Conservation (phyloP, 306 rosid genomes). For the Vigna radiata region DNA sequence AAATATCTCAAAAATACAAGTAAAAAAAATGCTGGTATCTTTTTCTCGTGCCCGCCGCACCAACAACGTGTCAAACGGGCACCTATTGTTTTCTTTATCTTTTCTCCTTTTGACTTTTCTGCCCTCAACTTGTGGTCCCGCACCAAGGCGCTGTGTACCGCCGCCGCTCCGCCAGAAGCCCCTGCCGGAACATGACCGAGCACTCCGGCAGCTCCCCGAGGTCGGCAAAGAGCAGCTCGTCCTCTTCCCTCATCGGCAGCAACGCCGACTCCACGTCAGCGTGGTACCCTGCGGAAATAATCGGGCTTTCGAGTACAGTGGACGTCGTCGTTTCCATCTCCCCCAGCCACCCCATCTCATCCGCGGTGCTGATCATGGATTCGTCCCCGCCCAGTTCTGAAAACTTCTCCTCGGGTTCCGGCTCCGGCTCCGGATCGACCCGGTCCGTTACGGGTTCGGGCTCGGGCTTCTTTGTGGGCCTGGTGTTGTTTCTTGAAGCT, state of each 20-base stretch:
- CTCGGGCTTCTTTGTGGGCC: conserved; percentile 42
- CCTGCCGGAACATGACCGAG: conserved; percentile 62
- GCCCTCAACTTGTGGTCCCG: conserved; percentile 61
- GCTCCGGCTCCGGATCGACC: conserved; percentile 40
- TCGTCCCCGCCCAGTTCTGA: conserved; percentile 45
- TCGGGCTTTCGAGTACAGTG: conserved; percentile 60
- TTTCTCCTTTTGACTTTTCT: neutral
- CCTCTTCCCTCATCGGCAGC: conserved; percentile 88
- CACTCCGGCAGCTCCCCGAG: conserved; percentile 95
- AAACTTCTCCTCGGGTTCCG: conserved; percentile 33
- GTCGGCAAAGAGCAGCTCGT: conserved; percentile 84
- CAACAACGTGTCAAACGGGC: conserved; percentile 53
- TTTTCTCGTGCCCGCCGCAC: conserved; percentile 37
- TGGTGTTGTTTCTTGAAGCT: conserved; percentile 56
- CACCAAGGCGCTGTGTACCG: conserved; percentile 55
- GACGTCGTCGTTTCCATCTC: conserved; percentile 75
- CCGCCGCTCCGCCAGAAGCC: conserved; percentile 36
- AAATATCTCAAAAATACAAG: neutral
- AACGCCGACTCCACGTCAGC: conserved; percentile 56
- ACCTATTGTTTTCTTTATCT: neutral
- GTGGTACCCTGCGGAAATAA: conserved; percentile 53
- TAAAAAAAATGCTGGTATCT: conserved; percentile 16
- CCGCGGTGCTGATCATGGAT: conserved; percentile 42
- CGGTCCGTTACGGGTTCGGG: conserved; percentile 19
- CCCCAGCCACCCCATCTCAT: conserved; percentile 75